Base-by-base conservation (phyloP, 345 rosid species). In the Murraya koenigii region DNA sequence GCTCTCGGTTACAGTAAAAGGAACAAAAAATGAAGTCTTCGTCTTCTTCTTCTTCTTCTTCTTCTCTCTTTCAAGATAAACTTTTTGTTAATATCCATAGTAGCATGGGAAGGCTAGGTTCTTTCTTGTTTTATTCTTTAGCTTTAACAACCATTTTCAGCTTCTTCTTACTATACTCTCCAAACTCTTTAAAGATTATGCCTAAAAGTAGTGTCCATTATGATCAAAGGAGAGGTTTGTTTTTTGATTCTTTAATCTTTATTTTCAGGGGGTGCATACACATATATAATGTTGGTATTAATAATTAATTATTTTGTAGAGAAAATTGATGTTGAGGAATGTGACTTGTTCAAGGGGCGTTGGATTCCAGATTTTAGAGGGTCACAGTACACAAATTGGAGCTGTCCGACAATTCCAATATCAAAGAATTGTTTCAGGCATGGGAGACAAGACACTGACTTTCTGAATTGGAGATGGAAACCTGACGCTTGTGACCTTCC, bases 381-480 rank as follows among this genome's bases (percentile, higher is more conserved):
- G 62, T 72, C 92, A 59, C 39, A 25, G 8, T 93, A 93, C 69
- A 92, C 94, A 6, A 92, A 92, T 86, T 85, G 83, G 47, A 95
- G 88, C 70, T 93, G 98, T 74, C 14, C 82, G 7, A 91, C 98
- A 8, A 86, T 95, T 83, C 97, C 98, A 1, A 81, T 58, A 28
- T 92, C 97, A 1, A 92, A 93, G 84, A 90, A 93, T 79, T 92
- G 99, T 26, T 91, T 95, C 55, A 82, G 70, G 78, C 84, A 95
- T 33, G 98, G 99, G 5, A 90, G 99, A 72, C 62, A 20, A 52
- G 95, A 95, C 82, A 78, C 4, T 52, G 94, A 85, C 71, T 96
- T 94, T 71, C 85, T 92, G 77, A 87, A 81, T 25, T 96, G 97
- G 99, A 89, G 90, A 85, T 96, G 99, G 99, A 91, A 89, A 82